Evolutionary conservation across 768 basidiomycete genomes (phyloP).

Genomic region (Antrodiella citrinella): DNA sequence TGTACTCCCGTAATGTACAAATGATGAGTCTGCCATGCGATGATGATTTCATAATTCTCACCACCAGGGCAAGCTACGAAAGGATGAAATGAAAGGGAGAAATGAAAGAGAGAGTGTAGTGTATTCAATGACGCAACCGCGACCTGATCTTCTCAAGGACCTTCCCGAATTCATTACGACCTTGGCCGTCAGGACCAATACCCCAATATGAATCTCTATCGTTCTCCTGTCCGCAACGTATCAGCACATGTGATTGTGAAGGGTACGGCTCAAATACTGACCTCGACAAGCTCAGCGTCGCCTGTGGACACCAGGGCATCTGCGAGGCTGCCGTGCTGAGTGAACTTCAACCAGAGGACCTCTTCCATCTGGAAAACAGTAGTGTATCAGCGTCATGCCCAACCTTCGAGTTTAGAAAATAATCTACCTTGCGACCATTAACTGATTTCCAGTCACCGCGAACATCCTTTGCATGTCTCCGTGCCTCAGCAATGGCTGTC

Average conservation of each 20-base stretch:
- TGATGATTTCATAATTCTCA: too few relatives aligned
- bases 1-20: too few relatives aligned
- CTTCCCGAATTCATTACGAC: conserved; percentile 70
- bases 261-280: background rate
- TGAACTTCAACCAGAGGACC: conserved; percentile 6
- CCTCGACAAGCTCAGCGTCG: conserved; percentile 5
- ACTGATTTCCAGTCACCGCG: conserved; percentile 5
- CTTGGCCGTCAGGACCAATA: conserved; percentile 52
- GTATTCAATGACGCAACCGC: background rate
- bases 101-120: background rate
- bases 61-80: too few relatives aligned
- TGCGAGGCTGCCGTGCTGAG: conserved; percentile 2
- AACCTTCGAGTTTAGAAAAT: background rate
- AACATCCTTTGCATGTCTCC: background rate
- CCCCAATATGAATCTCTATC: conserved; percentile 67
- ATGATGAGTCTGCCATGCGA: too few relatives aligned
- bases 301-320: conserved; percentile 4
- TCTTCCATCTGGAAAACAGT: conserved; percentile 7
- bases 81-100: too few relatives aligned
- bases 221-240: conserved; percentile 6
- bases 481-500: conserved; percentile 10
- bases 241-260: background rate
- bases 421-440: background rate
- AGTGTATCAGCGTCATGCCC: too few relatives aligned
- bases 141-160: conserved; percentile 52